phyloP scores from a whole-genome alignment of 129 eudicot genomes.

The Calendula officinalis region DNA sequence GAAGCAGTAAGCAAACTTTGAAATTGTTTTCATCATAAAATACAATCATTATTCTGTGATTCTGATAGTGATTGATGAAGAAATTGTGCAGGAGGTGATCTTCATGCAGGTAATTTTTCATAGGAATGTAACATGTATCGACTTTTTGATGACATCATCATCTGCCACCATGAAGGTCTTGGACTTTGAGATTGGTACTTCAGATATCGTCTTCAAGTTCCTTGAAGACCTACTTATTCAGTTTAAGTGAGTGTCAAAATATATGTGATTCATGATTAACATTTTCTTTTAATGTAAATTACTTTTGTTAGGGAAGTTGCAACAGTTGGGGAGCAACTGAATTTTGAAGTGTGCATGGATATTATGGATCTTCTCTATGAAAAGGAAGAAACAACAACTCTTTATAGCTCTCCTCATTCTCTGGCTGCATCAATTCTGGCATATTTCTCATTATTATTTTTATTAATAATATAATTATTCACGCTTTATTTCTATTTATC shows the following conservation, averaged over 20 bases:
- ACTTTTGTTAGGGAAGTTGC: slow-evolving; percentile 54
- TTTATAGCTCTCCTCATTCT: slow-evolving; percentile 45
- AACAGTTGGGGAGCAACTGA: slow-evolving; percentile 53
- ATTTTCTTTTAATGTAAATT: background rate
- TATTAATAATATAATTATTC: background rate
- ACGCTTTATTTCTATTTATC: slow-evolving; percentile 17
- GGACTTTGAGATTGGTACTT: slow-evolving; percentile 74
- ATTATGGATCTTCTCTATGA: slow-evolving; percentile 88
- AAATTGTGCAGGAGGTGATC: slow-evolving; percentile 59
- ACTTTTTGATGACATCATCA: slow-evolving; percentile 16
- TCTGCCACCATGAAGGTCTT: slow-evolving; percentile 41
- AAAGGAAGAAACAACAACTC: slow-evolving; percentile 52
- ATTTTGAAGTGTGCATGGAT: slow-evolving; percentile 69
- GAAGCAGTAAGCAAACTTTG: slow-evolving; percentile 60
- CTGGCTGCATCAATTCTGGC: slow-evolving; percentile 76
- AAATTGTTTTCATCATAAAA: background rate
- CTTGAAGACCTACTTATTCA: slow-evolving; percentile 60
- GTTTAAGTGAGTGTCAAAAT: slow-evolving; percentile 45
- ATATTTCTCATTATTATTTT: slow-evolving; percentile 21
- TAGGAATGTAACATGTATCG: background rate
- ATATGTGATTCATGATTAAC: background rate
- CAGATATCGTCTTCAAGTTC: slow-evolving; percentile 47
- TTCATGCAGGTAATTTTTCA: slow-evolving; percentile 56
- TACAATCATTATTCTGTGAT: background rate
- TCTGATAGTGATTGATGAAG: slow-evolving; percentile 29